These are phyloP conservation scores for Alnus rubra DNA, from an alignment of 306 rosid genomes.

Conservation along the genomic window DNA sequence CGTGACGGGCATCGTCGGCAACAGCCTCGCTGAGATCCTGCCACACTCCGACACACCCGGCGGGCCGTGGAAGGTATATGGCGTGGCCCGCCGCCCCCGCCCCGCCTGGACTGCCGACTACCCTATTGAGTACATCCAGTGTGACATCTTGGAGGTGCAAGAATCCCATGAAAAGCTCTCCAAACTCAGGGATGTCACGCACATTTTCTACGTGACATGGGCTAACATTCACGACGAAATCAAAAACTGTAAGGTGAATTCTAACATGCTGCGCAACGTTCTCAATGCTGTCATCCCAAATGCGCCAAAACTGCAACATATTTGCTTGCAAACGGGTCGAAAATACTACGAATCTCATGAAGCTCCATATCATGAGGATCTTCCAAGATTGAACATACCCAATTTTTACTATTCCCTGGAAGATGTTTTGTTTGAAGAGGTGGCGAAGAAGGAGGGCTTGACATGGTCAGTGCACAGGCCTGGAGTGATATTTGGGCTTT, in stretches of 20 bases:
- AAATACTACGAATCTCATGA: constrained; percentile 62
- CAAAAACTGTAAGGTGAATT: constrained; percentile 59
- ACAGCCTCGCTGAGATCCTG: constrained; percentile 79
- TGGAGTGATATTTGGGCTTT: constrained; percentile 54
- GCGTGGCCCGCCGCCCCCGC: constrained; percentile 70
- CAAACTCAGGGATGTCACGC: constrained; percentile 58
- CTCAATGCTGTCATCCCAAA: constrained; percentile 54
- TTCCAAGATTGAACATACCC: constrained; percentile 50
- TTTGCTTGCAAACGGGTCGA: constrained; percentile 65
- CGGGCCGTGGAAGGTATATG: constrained; percentile 80
- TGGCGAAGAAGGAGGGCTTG: constrained; percentile 45
- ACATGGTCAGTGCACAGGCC: constrained; percentile 71
- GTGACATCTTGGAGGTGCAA: constrained; percentile 58
- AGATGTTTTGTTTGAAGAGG: constrained; percentile 53
- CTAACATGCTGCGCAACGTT: constrained; percentile 53
- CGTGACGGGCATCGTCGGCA: constrained; percentile 72
- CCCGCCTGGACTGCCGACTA: constrained; percentile 67
- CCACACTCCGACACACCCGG: constrained; percentile 74
- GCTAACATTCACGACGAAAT: constrained; percentile 45
- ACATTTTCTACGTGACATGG: constrained; percentile 74
- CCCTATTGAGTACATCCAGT: constrained; percentile 62
- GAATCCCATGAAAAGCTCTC: constrained; percentile 63
- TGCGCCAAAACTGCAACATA: constrained; percentile 66
- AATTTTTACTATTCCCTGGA: constrained; percentile 64
- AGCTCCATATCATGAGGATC: constrained; percentile 65